phyloP scores from a whole-genome alignment of 2,329 filamentous ascomycete genomes.

The Talaromyces piceae region DNA sequence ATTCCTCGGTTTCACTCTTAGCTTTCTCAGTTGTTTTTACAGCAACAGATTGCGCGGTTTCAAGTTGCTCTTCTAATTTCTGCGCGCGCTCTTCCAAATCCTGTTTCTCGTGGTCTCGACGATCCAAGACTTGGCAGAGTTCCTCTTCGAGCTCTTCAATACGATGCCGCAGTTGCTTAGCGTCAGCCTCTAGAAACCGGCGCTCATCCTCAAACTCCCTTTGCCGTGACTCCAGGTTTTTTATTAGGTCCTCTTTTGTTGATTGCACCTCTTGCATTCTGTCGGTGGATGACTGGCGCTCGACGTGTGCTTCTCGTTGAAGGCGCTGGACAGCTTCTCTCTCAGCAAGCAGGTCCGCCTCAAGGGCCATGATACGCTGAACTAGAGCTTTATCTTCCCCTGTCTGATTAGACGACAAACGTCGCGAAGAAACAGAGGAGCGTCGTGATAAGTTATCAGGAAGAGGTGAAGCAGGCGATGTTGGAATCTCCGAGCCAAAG shows the following conservation, averaged over 20 bases:
- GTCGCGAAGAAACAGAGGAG: conserved; percentile 54
- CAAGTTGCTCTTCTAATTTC: conserved; percentile 63
- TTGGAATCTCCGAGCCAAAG: conserved; percentile 36
- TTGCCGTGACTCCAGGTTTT: conserved; percentile 89
- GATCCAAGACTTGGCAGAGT: conserved; percentile 74
- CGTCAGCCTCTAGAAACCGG: conserved; percentile 72
- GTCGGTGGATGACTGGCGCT: conserved; percentile 56
- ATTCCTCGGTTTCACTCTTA: conserved; percentile 46
- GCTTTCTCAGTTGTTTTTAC: conserved; percentile 35
- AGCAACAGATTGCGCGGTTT: conserved; percentile 47
- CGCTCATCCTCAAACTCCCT: conserved; percentile 81
- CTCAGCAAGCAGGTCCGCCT: conserved; percentile 69
- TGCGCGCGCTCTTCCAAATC: conserved; percentile 62
- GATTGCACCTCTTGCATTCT: conserved; percentile 76
- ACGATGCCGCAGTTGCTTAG: conserved; percentile 65
- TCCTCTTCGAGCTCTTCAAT: conserved; percentile 90
- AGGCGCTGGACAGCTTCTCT: conserved; percentile 59
- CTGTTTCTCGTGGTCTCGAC: conserved; percentile 72
- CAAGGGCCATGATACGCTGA: conserved; percentile 59
- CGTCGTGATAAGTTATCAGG: conserved; percentile 44
- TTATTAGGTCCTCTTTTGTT: conserved; percentile 87
- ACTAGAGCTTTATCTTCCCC: conserved; percentile 54
- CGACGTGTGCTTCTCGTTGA: conserved; percentile 60
- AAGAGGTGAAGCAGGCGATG: conserved; percentile 35
- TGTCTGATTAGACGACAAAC: conserved; percentile 54